phyloP scores from a whole-genome alignment of 495 filamentous ascomycete genomes.

The Entonaema liquescens region DNA sequence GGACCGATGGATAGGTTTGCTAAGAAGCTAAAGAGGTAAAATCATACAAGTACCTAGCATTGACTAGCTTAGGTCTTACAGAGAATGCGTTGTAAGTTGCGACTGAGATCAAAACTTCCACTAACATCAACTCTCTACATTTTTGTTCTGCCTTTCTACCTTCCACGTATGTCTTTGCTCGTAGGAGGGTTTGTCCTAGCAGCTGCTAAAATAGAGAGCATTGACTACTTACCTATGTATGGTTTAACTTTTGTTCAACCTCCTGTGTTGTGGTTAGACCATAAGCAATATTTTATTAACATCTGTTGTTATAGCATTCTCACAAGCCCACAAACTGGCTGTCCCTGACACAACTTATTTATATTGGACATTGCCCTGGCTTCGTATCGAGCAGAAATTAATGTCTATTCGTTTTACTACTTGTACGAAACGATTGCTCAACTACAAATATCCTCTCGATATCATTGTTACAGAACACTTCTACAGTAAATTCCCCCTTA shows the following conservation, averaged over 20 bases:
- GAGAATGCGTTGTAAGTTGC: not conserved
- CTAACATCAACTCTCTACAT: not conserved
- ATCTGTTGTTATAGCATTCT: not conserved
- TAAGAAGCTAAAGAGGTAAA: conserved; percentile 47
- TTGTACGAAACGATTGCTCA: not conserved
- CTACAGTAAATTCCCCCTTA: conserved; percentile 5
- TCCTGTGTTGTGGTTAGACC: not conserved
- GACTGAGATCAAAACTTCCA: conserved; percentile 9
- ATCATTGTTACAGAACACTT: not conserved
- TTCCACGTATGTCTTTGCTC: conserved; percentile 4
- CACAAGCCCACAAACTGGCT: not conserved
- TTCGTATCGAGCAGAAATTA: not conserved
- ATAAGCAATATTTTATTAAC: not conserved
- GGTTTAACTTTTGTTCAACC: not conserved
- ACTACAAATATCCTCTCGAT: not conserved
- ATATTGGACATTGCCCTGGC: conserved; percentile 1
- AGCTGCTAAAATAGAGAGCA: not conserved
- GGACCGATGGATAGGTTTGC: conserved; percentile 56
- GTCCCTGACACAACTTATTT: not conserved
- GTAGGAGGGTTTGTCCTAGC: not conserved
- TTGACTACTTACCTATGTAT: not conserved
- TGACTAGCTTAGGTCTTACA: not conserved
- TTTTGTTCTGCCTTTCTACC: not conserved
- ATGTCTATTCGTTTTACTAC: conserved; percentile 13
- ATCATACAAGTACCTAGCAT: conserved; percentile 2